Conservation (phyloP, 2,329 filamentous ascomycete species). For the Apiospora aurea region DNA sequence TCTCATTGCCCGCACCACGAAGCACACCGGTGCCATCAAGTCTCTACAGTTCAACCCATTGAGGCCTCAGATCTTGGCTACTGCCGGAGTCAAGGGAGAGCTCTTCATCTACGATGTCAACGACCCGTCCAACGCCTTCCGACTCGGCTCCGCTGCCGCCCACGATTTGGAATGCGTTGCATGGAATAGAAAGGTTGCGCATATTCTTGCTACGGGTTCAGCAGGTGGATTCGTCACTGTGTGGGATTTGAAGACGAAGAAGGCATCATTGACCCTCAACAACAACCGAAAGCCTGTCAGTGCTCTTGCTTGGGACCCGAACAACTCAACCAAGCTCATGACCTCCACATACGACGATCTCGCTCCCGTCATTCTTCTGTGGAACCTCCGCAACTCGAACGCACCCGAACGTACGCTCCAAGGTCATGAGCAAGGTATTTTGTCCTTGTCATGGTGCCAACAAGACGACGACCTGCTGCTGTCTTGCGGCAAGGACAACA, state of each 20-base stretch:
- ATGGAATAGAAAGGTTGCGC: conserved; percentile 98
- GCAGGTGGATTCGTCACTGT: conserved; percentile 95
- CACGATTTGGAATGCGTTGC: conserved; percentile 95
- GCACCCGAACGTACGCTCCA: conserved; percentile 87
- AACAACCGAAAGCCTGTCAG: conserved; percentile 94
- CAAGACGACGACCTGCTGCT: conserved; percentile 89
- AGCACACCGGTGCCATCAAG: conserved; percentile 93
- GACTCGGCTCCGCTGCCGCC: conserved; percentile 85
- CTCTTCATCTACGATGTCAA: conserved; percentile 95
- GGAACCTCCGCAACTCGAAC: conserved; percentile 96
- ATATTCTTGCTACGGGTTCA: conserved; percentile 94
- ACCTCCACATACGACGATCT: conserved; percentile 92
- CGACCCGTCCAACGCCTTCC: conserved; percentile 86
- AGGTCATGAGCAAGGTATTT: conserved; percentile 92
- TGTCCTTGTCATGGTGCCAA: conserved; percentile 94
- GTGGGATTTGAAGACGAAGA: conserved; percentile 98
- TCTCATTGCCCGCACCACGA: conserved; percentile 84
- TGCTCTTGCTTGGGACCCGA: conserved; percentile 96
- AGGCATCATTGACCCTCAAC: conserved; percentile 94
- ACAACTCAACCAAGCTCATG: conserved; percentile 91
- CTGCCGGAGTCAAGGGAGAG: conserved; percentile 93
- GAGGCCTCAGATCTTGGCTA: conserved; percentile 89
- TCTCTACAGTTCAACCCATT: conserved; percentile 95
- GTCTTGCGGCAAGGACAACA: conserved; percentile 96
- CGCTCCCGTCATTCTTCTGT: conserved; percentile 86